A percentile compares a stretch with the other conserved stretches of the same genome.
phyloP scores from a whole-genome alignment of 2,329 filamentous ascomycete species.

The Paraphoma sp. region DNA sequence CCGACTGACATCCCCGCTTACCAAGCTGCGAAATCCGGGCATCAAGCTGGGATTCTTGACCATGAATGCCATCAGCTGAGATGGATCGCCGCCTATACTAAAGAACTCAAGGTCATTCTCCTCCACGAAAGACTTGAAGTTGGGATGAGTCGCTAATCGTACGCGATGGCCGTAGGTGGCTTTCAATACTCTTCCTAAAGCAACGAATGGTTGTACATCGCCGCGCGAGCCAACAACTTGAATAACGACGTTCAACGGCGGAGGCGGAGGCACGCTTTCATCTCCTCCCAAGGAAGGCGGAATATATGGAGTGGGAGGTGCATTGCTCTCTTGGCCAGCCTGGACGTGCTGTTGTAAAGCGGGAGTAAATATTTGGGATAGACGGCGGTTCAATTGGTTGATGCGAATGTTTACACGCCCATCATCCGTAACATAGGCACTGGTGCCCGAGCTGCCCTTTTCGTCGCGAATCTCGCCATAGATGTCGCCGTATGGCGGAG shows the following conservation, averaged over 20 bases:
- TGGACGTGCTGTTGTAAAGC: slow-evolving; percentile 15
- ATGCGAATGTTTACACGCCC: slow-evolving; percentile 38
- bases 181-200: slow-evolving; percentile 55
- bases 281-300: slow-evolving; percentile 13
- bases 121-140: slow-evolving; percentile 17
- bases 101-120: slow-evolving; percentile 44
- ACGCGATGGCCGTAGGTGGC: slow-evolving; percentile 29
- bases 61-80: slow-evolving; percentile 58
- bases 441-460: slow-evolving; percentile 41
- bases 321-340: slow-evolving; percentile 15
- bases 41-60: slow-evolving; percentile 55
- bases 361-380: slow-evolving; percentile 30
- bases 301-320: slow-evolving; percentile 13
- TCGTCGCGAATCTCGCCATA: slow-evolving; percentile 42
- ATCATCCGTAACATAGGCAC: slow-evolving; percentile 53
- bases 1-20: slow-evolving; percentile 42
- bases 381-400: slow-evolving; percentile 25
- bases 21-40: slow-evolving; percentile 31
- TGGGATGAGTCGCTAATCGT: slow-evolving; percentile 29
- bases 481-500: slow-evolving; percentile 39
- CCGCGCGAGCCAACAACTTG: slow-evolving; percentile 62
- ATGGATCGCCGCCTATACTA: slow-evolving; percentile 40
- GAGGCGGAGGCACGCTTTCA: slow-evolving; percentile 5
- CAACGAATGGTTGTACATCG: slow-evolving; percentile 66
- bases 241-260: slow-evolving; percentile 59